Evolutionary conservation across 2,329 filamentous ascomycete species (phyloP), one percentile per base, ranked within the genome.

Genomic region (Aspergillus luchuensis): DNA sequence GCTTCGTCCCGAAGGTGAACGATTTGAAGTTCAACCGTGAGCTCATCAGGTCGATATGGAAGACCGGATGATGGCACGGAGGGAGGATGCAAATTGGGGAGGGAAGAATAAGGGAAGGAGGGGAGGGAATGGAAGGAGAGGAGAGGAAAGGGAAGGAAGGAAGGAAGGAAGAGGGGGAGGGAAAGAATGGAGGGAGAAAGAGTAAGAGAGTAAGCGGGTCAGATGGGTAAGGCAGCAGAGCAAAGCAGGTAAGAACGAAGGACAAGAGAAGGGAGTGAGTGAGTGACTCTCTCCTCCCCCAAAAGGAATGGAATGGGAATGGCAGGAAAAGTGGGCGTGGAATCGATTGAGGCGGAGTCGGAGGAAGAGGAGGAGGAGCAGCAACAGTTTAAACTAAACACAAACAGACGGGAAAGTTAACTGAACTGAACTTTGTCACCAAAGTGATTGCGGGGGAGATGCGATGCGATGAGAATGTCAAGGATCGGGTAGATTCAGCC

Each of bases 21-120:
- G 76, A 78, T 74, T 81, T 82, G 66, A 83, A 78, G 73, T 81
- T 82, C 65, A 83, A 77, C 70, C 80, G 78, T 72, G 80, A 79
- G 76, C 76, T 82, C 80, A 83, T 82, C 72, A 77, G 76, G 74
- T 81, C 80, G 75, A 80, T 77, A 70, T 70, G 67, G 62, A 60
- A 61, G 67, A 67, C 64, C 67, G 64, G 64, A 69, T 64, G 52
- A 67, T 59, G 63, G 63, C 59, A 54, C 58, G 54, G 57, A 55
- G 52, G 49, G 60, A 64, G 41, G 49, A 49, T 28, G 25, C 21
- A n/a, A 15, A 47, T 4, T 25, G 7, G 7, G 49, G 49, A 23
- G 50, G n/a, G 19, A 59, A n/a, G n/a, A 61, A 59, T 59, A 55
- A 60, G 62, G 64, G 48, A 47, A 28, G 28, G 47, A 50, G 50